A percentile compares a stretch with the other conserved stretches of the same genome.
These are phyloP conservation scores for Pelargonium citronellum DNA, from an alignment of 441 rosid genomes.

Conservation along the genomic window DNA sequence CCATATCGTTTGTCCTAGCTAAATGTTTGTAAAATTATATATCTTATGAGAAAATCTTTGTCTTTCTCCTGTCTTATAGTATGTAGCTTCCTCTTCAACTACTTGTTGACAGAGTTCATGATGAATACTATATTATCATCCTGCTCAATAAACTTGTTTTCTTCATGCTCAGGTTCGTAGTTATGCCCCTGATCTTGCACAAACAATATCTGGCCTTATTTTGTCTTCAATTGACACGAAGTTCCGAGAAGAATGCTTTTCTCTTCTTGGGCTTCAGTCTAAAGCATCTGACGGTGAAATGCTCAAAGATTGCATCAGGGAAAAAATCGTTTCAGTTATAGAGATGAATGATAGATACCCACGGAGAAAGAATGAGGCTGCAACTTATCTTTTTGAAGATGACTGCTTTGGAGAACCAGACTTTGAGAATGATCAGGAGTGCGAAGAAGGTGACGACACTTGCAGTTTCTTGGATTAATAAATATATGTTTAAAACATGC, in stretches of 20 bases:
- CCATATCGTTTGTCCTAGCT: background rate
- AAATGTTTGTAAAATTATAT: too few relatives aligned
- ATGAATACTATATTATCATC: background rate
- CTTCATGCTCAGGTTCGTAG: slow-evolving; percentile 49
- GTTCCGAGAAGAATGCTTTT: slow-evolving; percentile 68
- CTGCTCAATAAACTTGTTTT: background rate
- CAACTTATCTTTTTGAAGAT: slow-evolving; percentile 53
- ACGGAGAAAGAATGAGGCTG: slow-evolving; percentile 43
- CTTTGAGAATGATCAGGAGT: slow-evolving; percentile 36
- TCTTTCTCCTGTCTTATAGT: background rate
- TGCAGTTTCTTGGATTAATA: slow-evolving; percentile 29
- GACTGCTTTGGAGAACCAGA: slow-evolving; percentile 28
- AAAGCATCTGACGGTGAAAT: slow-evolving; percentile 30
- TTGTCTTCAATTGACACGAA: slow-evolving; percentile 53
- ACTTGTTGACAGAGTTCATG: background rate
- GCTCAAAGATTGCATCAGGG: slow-evolving; percentile 53
- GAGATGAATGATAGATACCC: slow-evolving; percentile 58
- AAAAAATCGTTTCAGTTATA: slow-evolving; percentile 61
- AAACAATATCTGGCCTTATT: slow-evolving; percentile 66
- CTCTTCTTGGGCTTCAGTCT: slow-evolving; percentile 58
- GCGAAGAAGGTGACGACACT: slow-evolving; percentile 37
- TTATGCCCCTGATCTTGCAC: slow-evolving; percentile 85
- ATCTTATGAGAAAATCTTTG: background rate
- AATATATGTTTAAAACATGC: slow-evolving; percentile 3
- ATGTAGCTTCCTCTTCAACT: background rate